These are phyloP conservation scores for Clitopilus hobsonii DNA, from an alignment of 768 basidiomycete species.

Conservation along the genomic window DNA sequence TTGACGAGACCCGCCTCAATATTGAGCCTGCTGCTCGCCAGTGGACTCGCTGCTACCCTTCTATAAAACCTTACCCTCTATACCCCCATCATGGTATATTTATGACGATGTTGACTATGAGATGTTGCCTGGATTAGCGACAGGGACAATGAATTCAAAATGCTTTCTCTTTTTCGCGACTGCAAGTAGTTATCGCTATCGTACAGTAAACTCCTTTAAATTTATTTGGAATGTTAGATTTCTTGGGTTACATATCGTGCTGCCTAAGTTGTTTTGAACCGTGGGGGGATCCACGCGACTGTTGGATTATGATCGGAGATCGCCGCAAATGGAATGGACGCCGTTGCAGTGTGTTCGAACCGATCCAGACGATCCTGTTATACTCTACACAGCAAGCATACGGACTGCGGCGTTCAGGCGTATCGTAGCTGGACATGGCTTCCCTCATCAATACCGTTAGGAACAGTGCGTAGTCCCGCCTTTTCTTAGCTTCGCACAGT, in stretches of 20 bases:
- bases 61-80: constrained; percentile 5
- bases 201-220: constrained; percentile 1
- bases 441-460: constrained; percentile 39
- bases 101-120: constrained; percentile 9
- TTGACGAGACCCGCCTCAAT: constrained; percentile 9
- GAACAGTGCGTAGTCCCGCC: constrained; percentile 29
- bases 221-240: background rate
- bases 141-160: constrained; percentile 8
- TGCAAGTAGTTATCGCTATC: background rate
- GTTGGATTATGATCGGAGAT: constrained; percentile 8
- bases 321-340: constrained; percentile 10
- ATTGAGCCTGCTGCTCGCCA: constrained; percentile 6
- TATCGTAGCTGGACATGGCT: constrained; percentile 23
- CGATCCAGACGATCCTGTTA: background rate
- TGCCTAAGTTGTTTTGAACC: too few species aligned
- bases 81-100: constrained; percentile 5
- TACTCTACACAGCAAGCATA: background rate
- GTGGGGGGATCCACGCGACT: background rate
- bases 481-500: background rate
- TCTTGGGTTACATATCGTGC: too few species aligned
- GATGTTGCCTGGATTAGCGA: constrained; percentile 7
- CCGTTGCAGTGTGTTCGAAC: background rate
- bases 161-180: background rate
- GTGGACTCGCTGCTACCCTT: constrained; percentile 7
- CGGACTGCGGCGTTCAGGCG: background rate